Evolutionary conservation across 129 eudicot species (phyloP).

Genomic region (Flaveria ramosissima): DNA sequence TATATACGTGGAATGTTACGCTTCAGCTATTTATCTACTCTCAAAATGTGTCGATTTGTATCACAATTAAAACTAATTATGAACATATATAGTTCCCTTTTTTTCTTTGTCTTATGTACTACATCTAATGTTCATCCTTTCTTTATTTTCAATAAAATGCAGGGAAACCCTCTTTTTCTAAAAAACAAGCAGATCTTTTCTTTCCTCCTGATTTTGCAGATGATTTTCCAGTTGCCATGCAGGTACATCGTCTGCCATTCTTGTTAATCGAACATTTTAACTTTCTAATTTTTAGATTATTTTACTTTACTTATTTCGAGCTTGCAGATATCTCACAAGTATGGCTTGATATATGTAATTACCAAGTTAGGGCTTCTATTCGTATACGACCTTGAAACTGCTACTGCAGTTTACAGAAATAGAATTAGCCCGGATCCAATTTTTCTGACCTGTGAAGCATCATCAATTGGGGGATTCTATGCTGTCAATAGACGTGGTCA

Average conservation of each 20-base stretch:
- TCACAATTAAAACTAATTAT: neutral
- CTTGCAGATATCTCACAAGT: slow-evolving; percentile 85
- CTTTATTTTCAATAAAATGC: slow-evolving; percentile 7
- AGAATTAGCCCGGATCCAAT: slow-evolving; percentile 96
- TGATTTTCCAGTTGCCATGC: slow-evolving; percentile 97
- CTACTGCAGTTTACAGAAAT: slow-evolving; percentile 88
- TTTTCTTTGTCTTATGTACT: neutral
- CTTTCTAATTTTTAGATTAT: neutral
- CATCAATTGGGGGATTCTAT: slow-evolving; percentile 90
- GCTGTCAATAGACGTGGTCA: slow-evolving; percentile 94
- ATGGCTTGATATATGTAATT: slow-evolving; percentile 79
- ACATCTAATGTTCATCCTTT: neutral
- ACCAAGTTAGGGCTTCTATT: slow-evolving; percentile 92
- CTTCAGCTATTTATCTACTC: slow-evolving; percentile 2
- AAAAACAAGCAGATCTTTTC: slow-evolving; percentile 94
- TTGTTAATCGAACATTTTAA: neutral
- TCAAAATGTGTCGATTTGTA: neutral
- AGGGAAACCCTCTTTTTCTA: slow-evolving; percentile 85
- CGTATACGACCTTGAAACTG: slow-evolving; percentile 92
- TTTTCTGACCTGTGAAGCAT: slow-evolving; percentile 84
- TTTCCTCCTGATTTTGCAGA: slow-evolving; percentile 98
- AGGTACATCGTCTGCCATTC: slow-evolving; percentile 48
- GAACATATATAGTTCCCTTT: neutral
- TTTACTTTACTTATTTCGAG: slow-evolving; percentile 11
- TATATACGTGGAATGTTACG: neutral